Evolutionary conservation across 805 yeast species (phyloP), one percentile per base, ranked within the genome.

Genomic region (Cyberlindnera xishuangbannaensis): DNA sequence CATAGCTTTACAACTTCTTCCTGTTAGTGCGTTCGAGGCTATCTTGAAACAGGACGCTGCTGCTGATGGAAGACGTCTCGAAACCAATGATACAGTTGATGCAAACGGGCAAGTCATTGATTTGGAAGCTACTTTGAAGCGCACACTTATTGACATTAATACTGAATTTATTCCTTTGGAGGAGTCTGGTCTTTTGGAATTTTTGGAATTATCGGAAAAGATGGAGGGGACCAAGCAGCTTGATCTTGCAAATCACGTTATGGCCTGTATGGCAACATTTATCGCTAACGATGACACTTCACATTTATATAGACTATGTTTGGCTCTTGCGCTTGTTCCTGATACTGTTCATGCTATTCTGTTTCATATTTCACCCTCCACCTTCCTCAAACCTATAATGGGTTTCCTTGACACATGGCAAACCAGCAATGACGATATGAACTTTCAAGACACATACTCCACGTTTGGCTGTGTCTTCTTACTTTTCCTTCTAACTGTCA

Each of bases 371-470:
- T 53, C 73, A 6, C 76, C 84, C 26, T 40, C 50, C 18, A 56
- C 53, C 4, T 36, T 74, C 29, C 31, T 73, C 33, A 46, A 50
- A 30, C 69, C 76, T 21, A 44, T 78, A 34, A 54, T 78, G 34
- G 66, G 59, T 11, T 73, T 69, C 39, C 50, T 82, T 13, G 87
- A 81, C 47, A 45, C 50, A 4, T 58, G 67, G 55, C 66, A 39
- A 43, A 27, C 43, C 21, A 46, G 44, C 31, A 56, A 53, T 5
- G 77, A 71, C 28, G 79, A 73, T 22, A 64, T 65, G 36, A 71
- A 73, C 43, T 73, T 71, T 41, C 86, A 80, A 52, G 92, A 82
- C 23, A 56, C 65, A 11, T 83, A 78, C 48, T 64, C 84, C 2
- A 77, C 83, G 25, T 78, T 80, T 53, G 87, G 94, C 1, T 64